These are phyloP conservation scores for Cystobasidium slooffiae DNA, from an alignment of 1,284 basidiomycete species.

Conservation along the genomic window DNA sequence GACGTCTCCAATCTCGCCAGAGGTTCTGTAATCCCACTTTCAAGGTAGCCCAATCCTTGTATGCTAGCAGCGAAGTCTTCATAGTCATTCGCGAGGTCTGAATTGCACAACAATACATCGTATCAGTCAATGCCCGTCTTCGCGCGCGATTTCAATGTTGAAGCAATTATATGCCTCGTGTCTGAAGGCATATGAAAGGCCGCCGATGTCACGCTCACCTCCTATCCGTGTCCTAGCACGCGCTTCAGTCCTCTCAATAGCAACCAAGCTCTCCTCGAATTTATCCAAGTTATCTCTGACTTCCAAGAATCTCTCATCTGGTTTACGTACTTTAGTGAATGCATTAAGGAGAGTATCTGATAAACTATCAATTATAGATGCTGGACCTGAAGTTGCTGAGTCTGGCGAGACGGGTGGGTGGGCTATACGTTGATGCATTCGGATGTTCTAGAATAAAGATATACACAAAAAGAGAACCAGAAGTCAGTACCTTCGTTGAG, in stretches of 20 bases:
- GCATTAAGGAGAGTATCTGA: slow-evolving; percentile 95
- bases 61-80: slow-evolving; percentile 93
- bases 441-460: slow-evolving; percentile 70
- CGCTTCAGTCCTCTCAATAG: slow-evolving; percentile 78
- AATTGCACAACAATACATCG: slow-evolving; percentile 54
- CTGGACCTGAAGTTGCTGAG: slow-evolving; percentile 60
- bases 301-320: slow-evolving; percentile 88
- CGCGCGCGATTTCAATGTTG: no score
- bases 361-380: slow-evolving; percentile 87
- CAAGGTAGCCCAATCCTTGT: slow-evolving; percentile 94
- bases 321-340: slow-evolving; percentile 91
- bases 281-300: slow-evolving; percentile 91
- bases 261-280: slow-evolving; percentile 85
- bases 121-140: slow-evolving; percentile 51
- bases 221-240: slow-evolving; percentile 76
- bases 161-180: no score
- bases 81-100: slow-evolving; percentile 94
- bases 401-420: slow-evolving; percentile 78
- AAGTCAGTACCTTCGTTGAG: no score
- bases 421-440: slow-evolving; percentile 89
- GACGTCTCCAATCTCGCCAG: slow-evolving; percentile 95
- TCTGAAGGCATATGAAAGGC: slow-evolving; percentile 36
- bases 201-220: slow-evolving; percentile 67
- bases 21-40: slow-evolving; percentile 96
- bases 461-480: no score